Evolutionary conservation across 2,329 filamentous ascomycete species (phyloP).

Genomic region (Aspergillus japonicus): DNA sequence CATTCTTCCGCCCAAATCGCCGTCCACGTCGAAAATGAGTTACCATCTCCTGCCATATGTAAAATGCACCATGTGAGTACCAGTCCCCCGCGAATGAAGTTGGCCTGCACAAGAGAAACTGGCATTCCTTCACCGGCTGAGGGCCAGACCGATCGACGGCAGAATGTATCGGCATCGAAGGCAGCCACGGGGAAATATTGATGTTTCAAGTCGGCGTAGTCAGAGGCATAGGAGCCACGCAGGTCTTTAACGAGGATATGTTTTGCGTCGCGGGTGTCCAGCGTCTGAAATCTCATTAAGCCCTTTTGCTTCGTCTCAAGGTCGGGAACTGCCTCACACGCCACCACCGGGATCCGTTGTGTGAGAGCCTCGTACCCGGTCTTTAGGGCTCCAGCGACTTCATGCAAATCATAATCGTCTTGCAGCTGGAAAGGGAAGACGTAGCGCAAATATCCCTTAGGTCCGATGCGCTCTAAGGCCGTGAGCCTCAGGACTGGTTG

Average conservation of each 20-base stretch:
- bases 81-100: conserved; percentile 51
- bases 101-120: conserved; percentile 46
- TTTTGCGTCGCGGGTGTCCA: neutral
- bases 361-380: conserved; percentile 32
- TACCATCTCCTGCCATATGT: conserved; percentile 39
- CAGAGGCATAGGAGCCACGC: conserved; percentile 25
- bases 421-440: conserved; percentile 37
- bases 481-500: conserved; percentile 23
- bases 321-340: conserved; percentile 35
- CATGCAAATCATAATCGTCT: conserved; percentile 30
- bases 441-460: conserved; percentile 37
- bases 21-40: conserved; percentile 32
- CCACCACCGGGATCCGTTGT: conserved; percentile 30
- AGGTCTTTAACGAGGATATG: neutral
- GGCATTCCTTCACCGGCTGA: conserved; percentile 44
- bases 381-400: conserved; percentile 26
- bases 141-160: conserved; percentile 22
- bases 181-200: conserved; percentile 48
- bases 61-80: conserved; percentile 43
- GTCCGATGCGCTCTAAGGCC: conserved; percentile 35
- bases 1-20: conserved; percentile 40
- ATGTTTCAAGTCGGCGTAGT: conserved; percentile 38
- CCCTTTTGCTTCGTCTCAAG: conserved; percentile 31
- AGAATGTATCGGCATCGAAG: conserved; percentile 49
- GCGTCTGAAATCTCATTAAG: conserved; percentile 29